phyloP scores from a whole-genome alignment of 2,329 filamentous ascomycete species.

The Aspergillus sp. region DNA sequence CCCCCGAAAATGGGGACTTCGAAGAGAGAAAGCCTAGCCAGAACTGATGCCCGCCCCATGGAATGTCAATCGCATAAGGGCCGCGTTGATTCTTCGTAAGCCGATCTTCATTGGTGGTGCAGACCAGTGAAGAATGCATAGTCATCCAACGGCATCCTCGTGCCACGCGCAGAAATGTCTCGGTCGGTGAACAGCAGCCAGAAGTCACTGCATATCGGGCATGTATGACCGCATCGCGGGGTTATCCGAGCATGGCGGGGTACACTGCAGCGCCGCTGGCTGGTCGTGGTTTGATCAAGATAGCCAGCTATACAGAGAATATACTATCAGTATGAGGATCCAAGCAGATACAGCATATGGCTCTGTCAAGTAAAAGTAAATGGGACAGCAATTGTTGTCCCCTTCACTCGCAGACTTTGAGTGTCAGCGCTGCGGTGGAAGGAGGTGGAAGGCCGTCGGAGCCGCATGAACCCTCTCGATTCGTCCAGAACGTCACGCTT shows the following conservation, averaged over 20 bases:
- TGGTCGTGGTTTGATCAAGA: neutral
- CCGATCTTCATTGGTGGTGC: neutral
- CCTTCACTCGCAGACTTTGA: neutral
- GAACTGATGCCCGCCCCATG: neutral
- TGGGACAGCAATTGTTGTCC: neutral
- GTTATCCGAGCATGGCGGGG: conserved; percentile 21
- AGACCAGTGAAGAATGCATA: neutral
- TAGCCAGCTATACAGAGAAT: neutral
- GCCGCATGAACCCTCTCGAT: conserved; percentile 29
- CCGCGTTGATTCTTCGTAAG: neutral
- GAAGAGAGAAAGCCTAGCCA: neutral
- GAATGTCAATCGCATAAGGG: neutral
- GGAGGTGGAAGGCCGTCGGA: conserved; percentile 27
- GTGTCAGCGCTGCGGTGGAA: conserved; percentile 17
- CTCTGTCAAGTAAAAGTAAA: neutral
- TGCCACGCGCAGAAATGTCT: neutral
- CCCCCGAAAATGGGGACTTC: neutral
- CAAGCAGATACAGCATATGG: neutral
- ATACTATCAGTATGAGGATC: neutral
- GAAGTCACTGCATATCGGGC: neutral
- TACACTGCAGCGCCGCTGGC: conserved; percentile 6
- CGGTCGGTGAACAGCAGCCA: conserved; percentile 1
- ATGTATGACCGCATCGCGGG: conserved; percentile 23
- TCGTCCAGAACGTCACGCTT: conserved; percentile 16
- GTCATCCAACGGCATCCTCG: neutral